Evolutionary conservation across 2,329 filamentous ascomycete species (phyloP).

Genomic region (Alternaria conjuncta): DNA sequence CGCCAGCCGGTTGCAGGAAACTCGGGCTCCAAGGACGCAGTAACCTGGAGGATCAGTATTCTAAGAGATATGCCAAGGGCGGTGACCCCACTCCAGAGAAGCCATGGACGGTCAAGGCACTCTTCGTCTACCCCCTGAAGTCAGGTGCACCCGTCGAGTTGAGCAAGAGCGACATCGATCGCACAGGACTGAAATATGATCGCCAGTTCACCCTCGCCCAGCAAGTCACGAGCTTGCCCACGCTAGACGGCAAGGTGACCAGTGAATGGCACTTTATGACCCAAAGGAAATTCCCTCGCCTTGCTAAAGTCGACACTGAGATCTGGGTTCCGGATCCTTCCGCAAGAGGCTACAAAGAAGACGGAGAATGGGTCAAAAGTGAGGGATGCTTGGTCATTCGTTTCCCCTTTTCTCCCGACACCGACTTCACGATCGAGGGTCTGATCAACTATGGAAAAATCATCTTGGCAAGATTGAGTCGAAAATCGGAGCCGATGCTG

Average conservation of each 20-base stretch:
- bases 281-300: slow-evolving; percentile 69
- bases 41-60: slow-evolving; percentile 64
- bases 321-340: slow-evolving; percentile 73
- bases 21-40: slow-evolving; percentile 57
- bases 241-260: slow-evolving; percentile 50
- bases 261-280: slow-evolving; percentile 73
- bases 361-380: slow-evolving; percentile 58
- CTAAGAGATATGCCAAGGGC: slow-evolving; percentile 55
- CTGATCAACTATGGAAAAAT: slow-evolving; percentile 43
- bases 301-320: slow-evolving; percentile 72
- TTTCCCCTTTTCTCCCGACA: slow-evolving; percentile 62
- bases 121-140: slow-evolving; percentile 84
- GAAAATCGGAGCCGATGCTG: slow-evolving; percentile 62
- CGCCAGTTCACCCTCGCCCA: slow-evolving; percentile 84
- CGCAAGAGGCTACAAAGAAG: slow-evolving; percentile 58
- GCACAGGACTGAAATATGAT: slow-evolving; percentile 77
- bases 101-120: slow-evolving; percentile 64
- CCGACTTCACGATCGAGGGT: slow-evolving; percentile 40
- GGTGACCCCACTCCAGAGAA: slow-evolving; percentile 32
- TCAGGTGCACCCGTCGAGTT: slow-evolving; percentile 81
- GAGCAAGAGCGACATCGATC: slow-evolving; percentile 66
- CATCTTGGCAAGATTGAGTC: slow-evolving; percentile 41
- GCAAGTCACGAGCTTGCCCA: slow-evolving; percentile 52
- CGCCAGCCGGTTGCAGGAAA: slow-evolving; percentile 58
- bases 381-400: slow-evolving; percentile 69